These are phyloP conservation scores for Backusella luteola DNA, from an alignment of 192 early-diverging fungal genomes.

Conservation along the genomic window DNA sequence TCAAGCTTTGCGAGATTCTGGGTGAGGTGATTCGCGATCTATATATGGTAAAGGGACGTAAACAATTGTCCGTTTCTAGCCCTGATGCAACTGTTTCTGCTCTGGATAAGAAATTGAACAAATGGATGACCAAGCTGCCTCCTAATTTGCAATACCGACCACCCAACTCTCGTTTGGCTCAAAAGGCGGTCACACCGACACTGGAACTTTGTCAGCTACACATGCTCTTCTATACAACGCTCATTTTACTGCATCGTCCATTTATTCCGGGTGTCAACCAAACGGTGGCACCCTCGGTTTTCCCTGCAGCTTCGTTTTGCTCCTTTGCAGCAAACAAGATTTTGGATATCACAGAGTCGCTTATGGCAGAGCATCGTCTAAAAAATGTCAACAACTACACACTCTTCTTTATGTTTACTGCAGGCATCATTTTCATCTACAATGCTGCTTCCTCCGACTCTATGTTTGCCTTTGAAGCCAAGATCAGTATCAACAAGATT, in stretches of 20 bases:
- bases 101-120: conserved; percentile 25
- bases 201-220: conserved; percentile 39
- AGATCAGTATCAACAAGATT: conserved; percentile 34
- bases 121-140: conserved; percentile 48
- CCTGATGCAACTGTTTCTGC: conserved; percentile 27
- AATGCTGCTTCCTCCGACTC: conserved; percentile 27
- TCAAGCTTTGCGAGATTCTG: conserved; percentile 41
- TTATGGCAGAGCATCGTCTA: conserved; percentile 22
- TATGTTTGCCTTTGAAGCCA: conserved; percentile 32
- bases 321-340: conserved; percentile 36
- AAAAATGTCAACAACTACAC: conserved; percentile 34
- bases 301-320: conserved; percentile 31
- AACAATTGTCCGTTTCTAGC: conserved; percentile 23
- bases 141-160: conserved; percentile 26
- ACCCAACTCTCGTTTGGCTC: conserved; percentile 30
- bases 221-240: conserved; percentile 48
- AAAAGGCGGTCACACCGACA: conserved; percentile 17
- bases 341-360: conserved; percentile 33
- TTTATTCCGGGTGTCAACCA: conserved; percentile 39
- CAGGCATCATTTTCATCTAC: conserved; percentile 38
- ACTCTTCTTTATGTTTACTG: conserved; percentile 33
- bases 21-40: conserved; percentile 49
- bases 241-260: conserved; percentile 54
- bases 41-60: conserved; percentile 41
- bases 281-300: conserved; percentile 9